Conservation (phyloP, 2,329 filamentous ascomycete genomes). For the Anisogramma anomala region DNA sequence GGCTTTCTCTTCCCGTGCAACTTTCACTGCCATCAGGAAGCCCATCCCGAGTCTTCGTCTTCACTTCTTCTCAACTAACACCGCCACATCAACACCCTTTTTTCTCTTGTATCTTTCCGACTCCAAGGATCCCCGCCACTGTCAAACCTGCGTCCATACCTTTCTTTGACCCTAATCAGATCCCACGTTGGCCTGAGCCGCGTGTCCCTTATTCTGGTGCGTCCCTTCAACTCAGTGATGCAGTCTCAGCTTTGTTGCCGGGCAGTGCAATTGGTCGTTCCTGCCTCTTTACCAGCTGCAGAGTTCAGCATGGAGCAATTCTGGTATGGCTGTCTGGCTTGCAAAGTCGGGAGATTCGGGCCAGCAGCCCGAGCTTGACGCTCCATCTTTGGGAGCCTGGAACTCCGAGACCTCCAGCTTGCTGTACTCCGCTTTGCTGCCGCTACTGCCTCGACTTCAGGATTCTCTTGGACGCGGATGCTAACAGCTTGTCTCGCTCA, state of each 20-base stretch:
- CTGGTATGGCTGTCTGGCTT: too few relatives aligned
- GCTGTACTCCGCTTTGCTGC: neutral
- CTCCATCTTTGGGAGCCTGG: neutral
- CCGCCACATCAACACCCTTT: slow-evolving; percentile 9
- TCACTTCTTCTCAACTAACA: slow-evolving; percentile 8
- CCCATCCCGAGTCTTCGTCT: slow-evolving; percentile 2
- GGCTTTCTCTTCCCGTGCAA: slow-evolving; percentile 8
- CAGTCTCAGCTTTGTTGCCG: neutral
- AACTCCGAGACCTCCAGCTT: neutral
- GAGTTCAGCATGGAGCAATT: too few relatives aligned
- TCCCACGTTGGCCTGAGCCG: slow-evolving; percentile 12
- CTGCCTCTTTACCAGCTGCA: neutral
- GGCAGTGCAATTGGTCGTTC: neutral
- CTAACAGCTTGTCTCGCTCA: slow-evolving; percentile 4
- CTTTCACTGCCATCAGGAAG: slow-evolving; percentile 7
- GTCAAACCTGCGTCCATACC: neutral
- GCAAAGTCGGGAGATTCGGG: too few relatives aligned
- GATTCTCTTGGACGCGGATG: neutral
- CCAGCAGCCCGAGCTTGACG: too few relatives aligned
- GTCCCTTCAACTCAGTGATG: neutral
- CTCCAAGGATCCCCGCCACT: neutral
- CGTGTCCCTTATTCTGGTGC: slow-evolving; percentile 14
- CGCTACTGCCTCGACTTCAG: neutral
- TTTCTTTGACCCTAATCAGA: neutral
- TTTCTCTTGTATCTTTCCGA: slow-evolving; percentile 8